phyloP scores from a whole-genome alignment of 352 stramenopile species.

The Elongisporangium senticosum region DNA sequence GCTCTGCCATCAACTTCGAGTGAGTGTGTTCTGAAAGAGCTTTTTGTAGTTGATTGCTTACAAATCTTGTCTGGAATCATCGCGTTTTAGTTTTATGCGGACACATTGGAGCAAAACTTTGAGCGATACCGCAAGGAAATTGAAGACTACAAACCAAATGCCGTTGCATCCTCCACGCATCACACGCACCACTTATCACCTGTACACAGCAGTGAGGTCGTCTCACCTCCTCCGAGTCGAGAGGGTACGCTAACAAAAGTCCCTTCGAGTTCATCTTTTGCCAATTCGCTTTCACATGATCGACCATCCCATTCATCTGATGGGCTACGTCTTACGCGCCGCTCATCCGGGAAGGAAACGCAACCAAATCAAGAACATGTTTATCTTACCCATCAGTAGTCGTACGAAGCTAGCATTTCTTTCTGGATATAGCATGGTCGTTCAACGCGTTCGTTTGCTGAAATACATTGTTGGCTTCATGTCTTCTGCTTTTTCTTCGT shows the following conservation, averaged over 20 bases:
- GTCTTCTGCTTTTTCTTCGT: neutral
- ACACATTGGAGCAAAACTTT: conserved; percentile 65
- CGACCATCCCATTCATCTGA: neutral
- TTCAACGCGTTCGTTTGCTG: neutral
- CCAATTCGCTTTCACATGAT: neutral
- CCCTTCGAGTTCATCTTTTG: neutral
- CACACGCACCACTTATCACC: neutral
- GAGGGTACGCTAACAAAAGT: neutral
- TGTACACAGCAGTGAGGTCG: neutral
- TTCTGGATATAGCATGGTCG: neutral
- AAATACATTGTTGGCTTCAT: neutral
- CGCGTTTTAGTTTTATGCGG: conserved; percentile 46
- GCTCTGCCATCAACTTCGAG: conserved; percentile 51
- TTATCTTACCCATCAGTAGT: neutral
- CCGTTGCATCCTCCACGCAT: neutral
- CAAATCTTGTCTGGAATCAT: neutral
- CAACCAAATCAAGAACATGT: neutral
- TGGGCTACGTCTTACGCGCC: neutral
- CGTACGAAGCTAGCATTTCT: neutral
- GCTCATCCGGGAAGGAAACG: neutral
- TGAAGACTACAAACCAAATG: conserved; percentile 17
- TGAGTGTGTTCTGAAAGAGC: too few relatives aligned
- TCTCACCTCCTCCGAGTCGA: neutral
- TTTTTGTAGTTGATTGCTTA: too few relatives aligned
- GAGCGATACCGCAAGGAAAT: conserved; percentile 42